These are phyloP conservation scores for Solanum dulcamara DNA, from an alignment of 257 asterid species.

Conservation along the genomic window DNA sequence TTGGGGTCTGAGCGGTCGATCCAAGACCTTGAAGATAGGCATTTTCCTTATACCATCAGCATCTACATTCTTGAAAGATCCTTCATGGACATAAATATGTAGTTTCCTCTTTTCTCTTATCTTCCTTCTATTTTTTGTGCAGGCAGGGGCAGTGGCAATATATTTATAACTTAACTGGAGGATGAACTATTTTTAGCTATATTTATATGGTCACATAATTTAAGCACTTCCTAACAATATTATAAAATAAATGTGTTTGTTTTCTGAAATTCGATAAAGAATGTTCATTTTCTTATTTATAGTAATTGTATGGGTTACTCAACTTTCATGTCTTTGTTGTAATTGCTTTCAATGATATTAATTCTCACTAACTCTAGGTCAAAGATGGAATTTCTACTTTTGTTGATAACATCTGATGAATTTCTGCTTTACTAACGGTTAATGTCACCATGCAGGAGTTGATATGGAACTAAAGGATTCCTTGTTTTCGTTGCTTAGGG, in stretches of 20 bases:
- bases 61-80: neutral
- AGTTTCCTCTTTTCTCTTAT: neutral
- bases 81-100: neutral
- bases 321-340: neutral
- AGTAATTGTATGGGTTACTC: neutral
- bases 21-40: constrained; percentile 82
- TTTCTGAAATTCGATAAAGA: neutral
- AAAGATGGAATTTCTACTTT: neutral
- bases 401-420: neutral
- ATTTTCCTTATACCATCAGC: neutral
- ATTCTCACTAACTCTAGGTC: neutral
- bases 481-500: constrained; percentile 77
- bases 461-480: constrained; percentile 99
- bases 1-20: constrained; percentile 85
- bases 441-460: constrained; percentile 44
- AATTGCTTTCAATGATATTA: neutral
- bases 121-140: neutral
- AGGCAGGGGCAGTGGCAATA: neutral
- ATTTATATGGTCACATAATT: neutral
- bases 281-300: neutral
- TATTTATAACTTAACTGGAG: neutral
- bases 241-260: neutral
- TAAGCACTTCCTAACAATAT: neutral
- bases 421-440: neutral
- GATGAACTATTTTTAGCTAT: neutral